A percentile compares a stretch with the other conserved stretches of the same genome.
Evolutionary conservation across 441 rosid species (phyloP).

Genomic region (Rhodomyrtus psidioides): DNA sequence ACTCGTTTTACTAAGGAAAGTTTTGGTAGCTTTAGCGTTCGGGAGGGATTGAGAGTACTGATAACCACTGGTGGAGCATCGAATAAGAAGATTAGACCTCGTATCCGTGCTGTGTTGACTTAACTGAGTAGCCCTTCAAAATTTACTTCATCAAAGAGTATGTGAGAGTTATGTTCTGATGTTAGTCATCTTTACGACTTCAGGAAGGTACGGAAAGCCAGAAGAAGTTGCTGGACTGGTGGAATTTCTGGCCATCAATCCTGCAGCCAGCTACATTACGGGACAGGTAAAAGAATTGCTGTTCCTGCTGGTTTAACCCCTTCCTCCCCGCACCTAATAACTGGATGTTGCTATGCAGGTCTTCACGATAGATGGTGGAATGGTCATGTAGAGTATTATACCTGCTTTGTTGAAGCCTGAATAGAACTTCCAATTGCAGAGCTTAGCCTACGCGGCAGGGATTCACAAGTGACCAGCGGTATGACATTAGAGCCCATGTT

Average conservation of each 20-base stretch:
- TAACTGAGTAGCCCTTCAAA: neutral
- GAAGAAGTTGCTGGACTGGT: conserved; percentile 98
- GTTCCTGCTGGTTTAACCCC: neutral
- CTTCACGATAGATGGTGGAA: neutral
- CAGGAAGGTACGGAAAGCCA: conserved; percentile 91
- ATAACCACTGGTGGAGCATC: neutral
- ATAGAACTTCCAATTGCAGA: neutral
- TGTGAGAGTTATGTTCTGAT: neutral
- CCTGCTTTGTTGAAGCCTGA: neutral
- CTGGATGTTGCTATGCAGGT: neutral
- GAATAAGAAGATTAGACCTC: neutral
- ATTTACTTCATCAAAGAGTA: neutral
- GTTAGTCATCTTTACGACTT: neutral
- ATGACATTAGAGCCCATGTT: neutral
- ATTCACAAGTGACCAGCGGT: neutral
- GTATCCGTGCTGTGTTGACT: neutral
- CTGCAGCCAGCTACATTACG: conserved; percentile 82
- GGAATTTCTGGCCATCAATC: conserved; percentile 83
- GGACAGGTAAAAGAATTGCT: conserved; percentile 49
- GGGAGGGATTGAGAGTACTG: neutral
- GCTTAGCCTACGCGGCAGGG: neutral
- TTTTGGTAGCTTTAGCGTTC: neutral
- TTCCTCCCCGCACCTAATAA: neutral
- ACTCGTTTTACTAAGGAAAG: neutral
- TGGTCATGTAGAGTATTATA: neutral